A percentile compares a stretch with the other conserved stretches of the same genome.
phyloP scores from a whole-genome alignment of 2,329 filamentous ascomycete genomes.

The Tolypocladium tundrense region DNA sequence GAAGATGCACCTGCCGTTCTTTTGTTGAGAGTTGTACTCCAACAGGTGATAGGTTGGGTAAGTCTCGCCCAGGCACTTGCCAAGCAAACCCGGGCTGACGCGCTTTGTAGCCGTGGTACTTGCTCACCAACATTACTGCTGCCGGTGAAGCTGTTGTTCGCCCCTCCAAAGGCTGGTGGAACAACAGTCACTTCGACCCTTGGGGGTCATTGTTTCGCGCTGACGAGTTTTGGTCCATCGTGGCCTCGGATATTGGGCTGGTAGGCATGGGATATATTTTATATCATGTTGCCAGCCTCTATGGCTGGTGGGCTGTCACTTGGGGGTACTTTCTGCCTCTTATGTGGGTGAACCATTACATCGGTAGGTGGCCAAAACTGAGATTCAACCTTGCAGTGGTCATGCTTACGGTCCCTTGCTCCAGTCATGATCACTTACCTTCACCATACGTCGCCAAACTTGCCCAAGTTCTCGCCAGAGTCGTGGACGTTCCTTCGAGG shows the following conservation, averaged over 20 bases:
- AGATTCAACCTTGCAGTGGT: too few species aligned
- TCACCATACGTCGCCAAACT: slow-evolving; percentile 37
- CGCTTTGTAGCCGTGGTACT: slow-evolving; percentile 34
- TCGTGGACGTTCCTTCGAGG: slow-evolving; percentile 53
- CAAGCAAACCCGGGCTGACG: too few species aligned
- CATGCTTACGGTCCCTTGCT: too few species aligned
- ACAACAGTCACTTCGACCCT: slow-evolving; percentile 49
- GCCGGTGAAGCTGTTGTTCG: slow-evolving; percentile 1
- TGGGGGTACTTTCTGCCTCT: slow-evolving; percentile 55
- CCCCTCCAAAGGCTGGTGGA: slow-evolving; percentile 16
- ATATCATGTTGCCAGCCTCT: slow-evolving; percentile 44
- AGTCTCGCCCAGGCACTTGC: background rate
- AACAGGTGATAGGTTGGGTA: slow-evolving; percentile 55
- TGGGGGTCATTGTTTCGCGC: slow-evolving; percentile 50
- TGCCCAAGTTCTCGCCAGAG: slow-evolving; percentile 40
- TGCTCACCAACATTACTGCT: slow-evolving; percentile 45
- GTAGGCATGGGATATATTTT: slow-evolving; percentile 38
- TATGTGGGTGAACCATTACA: slow-evolving; percentile 62
- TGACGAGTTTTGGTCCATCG: slow-evolving; percentile 44
- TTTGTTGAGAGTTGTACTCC: slow-evolving; percentile 42
- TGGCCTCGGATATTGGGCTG: slow-evolving; percentile 51
- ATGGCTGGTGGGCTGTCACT: slow-evolving; percentile 32
- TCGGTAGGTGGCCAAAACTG: slow-evolving; percentile 31
- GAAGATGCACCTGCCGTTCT: slow-evolving; percentile 54
- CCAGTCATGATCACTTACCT: slow-evolving; percentile 65